A percentile compares a stretch with the other conserved stretches of the same genome.
These are phyloP conservation scores for Pseudocercospora cruenta DNA, from an alignment of 2,329 filamentous ascomycete species.

Conservation along the genomic window DNA sequence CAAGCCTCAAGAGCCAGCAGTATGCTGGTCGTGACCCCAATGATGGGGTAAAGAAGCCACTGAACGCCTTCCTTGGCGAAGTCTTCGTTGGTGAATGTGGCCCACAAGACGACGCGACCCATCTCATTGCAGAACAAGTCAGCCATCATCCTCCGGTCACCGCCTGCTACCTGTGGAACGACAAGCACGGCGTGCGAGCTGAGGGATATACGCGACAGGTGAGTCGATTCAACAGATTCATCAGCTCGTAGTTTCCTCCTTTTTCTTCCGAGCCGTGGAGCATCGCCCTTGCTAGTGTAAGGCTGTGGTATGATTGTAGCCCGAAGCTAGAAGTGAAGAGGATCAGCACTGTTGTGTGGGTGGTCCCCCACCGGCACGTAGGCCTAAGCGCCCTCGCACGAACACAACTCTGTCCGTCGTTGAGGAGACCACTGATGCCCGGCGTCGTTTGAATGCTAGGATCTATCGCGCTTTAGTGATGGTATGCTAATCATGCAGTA, in stretches of 20 bases:
- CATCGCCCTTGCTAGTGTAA: neutral
- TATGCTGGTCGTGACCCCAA: slow-evolving; percentile 49
- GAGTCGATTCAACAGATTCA: neutral
- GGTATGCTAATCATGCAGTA: neutral
- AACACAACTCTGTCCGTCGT: neutral
- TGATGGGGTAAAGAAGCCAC: slow-evolving; percentile 54
- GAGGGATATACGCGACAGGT: slow-evolving; percentile 51
- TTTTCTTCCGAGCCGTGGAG: neutral
- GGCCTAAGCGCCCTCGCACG: neutral
- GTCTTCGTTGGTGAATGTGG: slow-evolving; percentile 45
- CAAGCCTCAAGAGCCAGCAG: slow-evolving; percentile 52
- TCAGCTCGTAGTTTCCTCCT: neutral
- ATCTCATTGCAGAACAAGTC: slow-evolving; percentile 50
- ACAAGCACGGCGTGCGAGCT: slow-evolving; percentile 47
- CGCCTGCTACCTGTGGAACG: slow-evolving; percentile 53
- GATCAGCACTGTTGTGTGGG: neutral
- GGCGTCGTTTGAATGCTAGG: neutral
- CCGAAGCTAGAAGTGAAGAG: neutral
- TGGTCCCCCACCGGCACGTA: neutral
- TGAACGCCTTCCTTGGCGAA: slow-evolving; percentile 53
- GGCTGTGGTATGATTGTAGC: neutral
- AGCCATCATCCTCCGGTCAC: slow-evolving; percentile 53
- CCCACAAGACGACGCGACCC: slow-evolving; percentile 44
- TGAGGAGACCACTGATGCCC: neutral
- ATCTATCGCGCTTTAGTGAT: neutral